Evolutionary conservation across 2,329 filamentous ascomycete genomes (phyloP).

Genomic region (Neonectria faginata): DNA sequence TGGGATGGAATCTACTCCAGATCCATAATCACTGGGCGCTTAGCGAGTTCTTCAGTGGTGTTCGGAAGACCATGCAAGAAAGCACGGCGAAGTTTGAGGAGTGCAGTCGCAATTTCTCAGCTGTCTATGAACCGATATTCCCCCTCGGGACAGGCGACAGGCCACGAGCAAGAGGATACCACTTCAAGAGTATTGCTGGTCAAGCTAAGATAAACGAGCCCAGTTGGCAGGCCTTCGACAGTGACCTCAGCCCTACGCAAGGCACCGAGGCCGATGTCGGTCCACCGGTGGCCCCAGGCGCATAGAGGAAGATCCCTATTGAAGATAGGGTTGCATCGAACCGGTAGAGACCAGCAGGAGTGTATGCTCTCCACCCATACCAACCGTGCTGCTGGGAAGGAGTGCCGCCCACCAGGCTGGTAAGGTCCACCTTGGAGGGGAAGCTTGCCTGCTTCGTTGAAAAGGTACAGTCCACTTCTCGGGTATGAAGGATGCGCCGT

Average conservation of each 20-base stretch:
- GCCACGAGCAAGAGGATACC: conserved; percentile 84
- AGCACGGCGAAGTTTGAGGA: conserved; percentile 71
- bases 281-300: conserved; percentile 32
- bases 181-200: conserved; percentile 77
- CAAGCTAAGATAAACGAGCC: conserved; percentile 76
- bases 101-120: conserved; percentile 56
- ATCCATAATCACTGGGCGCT: conserved; percentile 87
- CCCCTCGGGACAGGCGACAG: conserved; percentile 81
- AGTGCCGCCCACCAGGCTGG: conserved; percentile 26
- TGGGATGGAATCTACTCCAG: conserved; percentile 92
- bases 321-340: conserved; percentile 62
- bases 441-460: conserved; percentile 4
- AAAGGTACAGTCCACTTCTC: not conserved
- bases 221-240: conserved; percentile 70
- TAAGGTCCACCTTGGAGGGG: conserved; percentile 30
- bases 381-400: conserved; percentile 30
- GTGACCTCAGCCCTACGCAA: conserved; percentile 29
- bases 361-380: conserved; percentile 31
- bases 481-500: not conserved
- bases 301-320: conserved; percentile 61
- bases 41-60: conserved; percentile 76
- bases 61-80: conserved; percentile 72
- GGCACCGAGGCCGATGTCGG: conserved; percentile 32
- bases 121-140: conserved; percentile 75
- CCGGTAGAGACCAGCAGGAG: conserved; percentile 60